Conservation (phyloP, 805 yeast genomes). For the Yueomyces sinensis region DNA sequence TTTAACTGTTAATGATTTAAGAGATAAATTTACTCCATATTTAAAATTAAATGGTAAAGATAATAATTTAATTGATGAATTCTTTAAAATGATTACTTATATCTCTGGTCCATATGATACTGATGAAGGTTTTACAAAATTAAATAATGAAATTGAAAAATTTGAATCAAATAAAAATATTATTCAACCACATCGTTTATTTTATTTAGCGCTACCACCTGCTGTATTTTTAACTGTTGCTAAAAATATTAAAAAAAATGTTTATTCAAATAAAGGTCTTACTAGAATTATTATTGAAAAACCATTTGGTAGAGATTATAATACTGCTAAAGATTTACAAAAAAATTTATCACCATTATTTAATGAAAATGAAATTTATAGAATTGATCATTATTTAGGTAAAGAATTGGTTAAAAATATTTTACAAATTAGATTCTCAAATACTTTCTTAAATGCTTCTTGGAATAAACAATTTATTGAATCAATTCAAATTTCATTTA, state of each 20-base stretch:
- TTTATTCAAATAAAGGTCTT: conserved; percentile 54
- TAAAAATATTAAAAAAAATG: conserved; percentile 49
- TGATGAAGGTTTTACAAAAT: conserved; percentile 53
- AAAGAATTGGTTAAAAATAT: conserved; percentile 96
- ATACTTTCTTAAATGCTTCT: conserved; percentile 72
- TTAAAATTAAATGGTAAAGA: conserved; percentile 32
- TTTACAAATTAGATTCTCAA: conserved; percentile 80
- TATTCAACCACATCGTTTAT: conserved; percentile 58
- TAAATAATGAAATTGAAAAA: conserved; percentile 41
- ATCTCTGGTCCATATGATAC: conserved; percentile 70
- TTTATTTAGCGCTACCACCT: conserved; percentile 92
- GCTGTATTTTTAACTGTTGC: conserved; percentile 78
- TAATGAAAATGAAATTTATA: conserved; percentile 79
- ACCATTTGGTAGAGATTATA: conserved; percentile 92
- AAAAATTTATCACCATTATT: conserved; percentile 68
- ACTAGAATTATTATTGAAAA: conserved; percentile 87
- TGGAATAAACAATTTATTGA: conserved; percentile 77
- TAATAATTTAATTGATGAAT: conserved; percentile 38
- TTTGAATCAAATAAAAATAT: conserved; percentile 41
- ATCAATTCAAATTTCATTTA: conserved; percentile 79
- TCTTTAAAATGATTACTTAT: conserved; percentile 54
- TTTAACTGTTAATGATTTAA: conserved; percentile 52
- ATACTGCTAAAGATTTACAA: conserved; percentile 67
- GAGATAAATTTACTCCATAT: conserved; percentile 48
- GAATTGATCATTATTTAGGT: conserved; percentile 96